phyloP scores from a whole-genome alignment of 2,329 filamentous ascomycete species.

The Basipetospora sp. region DNA sequence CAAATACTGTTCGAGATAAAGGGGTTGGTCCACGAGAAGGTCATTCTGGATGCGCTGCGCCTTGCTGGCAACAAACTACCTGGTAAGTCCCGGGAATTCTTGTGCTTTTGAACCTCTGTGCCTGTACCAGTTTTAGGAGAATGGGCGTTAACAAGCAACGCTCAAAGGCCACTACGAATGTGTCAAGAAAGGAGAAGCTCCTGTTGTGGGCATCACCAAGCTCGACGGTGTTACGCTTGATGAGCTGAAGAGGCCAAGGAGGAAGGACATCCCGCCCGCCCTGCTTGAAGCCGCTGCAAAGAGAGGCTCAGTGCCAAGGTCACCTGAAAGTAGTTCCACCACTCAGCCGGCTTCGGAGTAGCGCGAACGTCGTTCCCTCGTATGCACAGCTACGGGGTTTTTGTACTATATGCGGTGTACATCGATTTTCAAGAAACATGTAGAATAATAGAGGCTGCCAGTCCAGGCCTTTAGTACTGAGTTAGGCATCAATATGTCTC shows the following conservation, averaged over 20 bases:
- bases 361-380: too few relatives aligned
- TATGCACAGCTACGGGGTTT: too few relatives aligned
- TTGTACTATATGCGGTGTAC: too few relatives aligned
- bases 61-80: slow-evolving; percentile 90
- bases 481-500: too few relatives aligned
- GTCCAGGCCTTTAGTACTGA: too few relatives aligned
- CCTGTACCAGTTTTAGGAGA: too few relatives aligned
- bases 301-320: slow-evolving; percentile 12
- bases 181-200: slow-evolving; percentile 77
- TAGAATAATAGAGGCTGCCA: slow-evolving; percentile 1
- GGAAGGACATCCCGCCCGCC: slow-evolving; percentile 45
- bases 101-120: too few relatives aligned
- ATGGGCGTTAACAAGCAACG: slow-evolving; percentile 12
- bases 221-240: slow-evolving; percentile 71
- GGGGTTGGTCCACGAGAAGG: slow-evolving; percentile 84
- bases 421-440: slow-evolving; percentile 4
- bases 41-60: slow-evolving; percentile 83
- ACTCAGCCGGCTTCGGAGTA: too few relatives aligned
- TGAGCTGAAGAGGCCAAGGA: slow-evolving; percentile 59
- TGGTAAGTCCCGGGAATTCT: slow-evolving; percentile 35
- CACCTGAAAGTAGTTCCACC: slow-evolving; percentile 14
- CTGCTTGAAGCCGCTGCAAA: slow-evolving; percentile 18
- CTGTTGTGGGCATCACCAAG: slow-evolving; percentile 86
- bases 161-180: slow-evolving; percentile 68
- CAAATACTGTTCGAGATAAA: slow-evolving; percentile 86